Conservation (phyloP, 208 protist species). For the Lotmaria passim region DNA sequence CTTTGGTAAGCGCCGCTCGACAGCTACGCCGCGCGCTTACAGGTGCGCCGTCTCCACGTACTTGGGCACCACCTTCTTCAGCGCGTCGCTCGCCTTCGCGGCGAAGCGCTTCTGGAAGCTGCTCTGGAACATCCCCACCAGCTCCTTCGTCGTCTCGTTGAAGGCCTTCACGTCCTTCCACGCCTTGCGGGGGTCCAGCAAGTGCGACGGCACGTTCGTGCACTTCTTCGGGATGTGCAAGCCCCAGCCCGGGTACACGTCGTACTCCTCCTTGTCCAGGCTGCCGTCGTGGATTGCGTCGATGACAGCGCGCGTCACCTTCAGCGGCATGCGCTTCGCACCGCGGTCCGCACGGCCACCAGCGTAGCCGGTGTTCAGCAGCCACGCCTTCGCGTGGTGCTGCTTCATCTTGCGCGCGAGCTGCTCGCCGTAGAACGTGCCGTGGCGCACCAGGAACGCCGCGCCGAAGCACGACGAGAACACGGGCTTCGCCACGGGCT, state of each 20-base stretch:
- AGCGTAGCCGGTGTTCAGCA: constrained; percentile 97
- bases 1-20: background rate
- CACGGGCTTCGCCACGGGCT: constrained; percentile 87
- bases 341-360: constrained; percentile 87
- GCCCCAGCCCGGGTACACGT: constrained; percentile 86
- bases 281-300: constrained; percentile 95
- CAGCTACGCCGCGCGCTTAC: constrained; percentile 28
- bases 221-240: constrained; percentile 86
- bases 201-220: constrained; percentile 75
- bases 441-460: constrained; percentile 96
- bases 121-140: constrained; percentile 89
- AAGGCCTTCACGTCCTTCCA: constrained; percentile 92
- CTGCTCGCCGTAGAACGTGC: constrained; percentile 95
- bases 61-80: constrained; percentile 81
- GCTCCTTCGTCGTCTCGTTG: constrained; percentile 77
- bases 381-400: constrained; percentile 87
- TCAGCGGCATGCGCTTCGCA: constrained; percentile 89
- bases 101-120: constrained; percentile 92
- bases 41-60: constrained; percentile 51
- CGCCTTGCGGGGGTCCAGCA: constrained; percentile 91
- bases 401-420: constrained; percentile 93
- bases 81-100: constrained; percentile 51
- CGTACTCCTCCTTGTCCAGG: constrained; percentile 78
- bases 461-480: constrained; percentile 97
- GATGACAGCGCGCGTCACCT: constrained; percentile 95